phyloP scores from a whole-genome alignment of 2,329 filamentous ascomycete genomes.

The Ceratocystis papillata region DNA sequence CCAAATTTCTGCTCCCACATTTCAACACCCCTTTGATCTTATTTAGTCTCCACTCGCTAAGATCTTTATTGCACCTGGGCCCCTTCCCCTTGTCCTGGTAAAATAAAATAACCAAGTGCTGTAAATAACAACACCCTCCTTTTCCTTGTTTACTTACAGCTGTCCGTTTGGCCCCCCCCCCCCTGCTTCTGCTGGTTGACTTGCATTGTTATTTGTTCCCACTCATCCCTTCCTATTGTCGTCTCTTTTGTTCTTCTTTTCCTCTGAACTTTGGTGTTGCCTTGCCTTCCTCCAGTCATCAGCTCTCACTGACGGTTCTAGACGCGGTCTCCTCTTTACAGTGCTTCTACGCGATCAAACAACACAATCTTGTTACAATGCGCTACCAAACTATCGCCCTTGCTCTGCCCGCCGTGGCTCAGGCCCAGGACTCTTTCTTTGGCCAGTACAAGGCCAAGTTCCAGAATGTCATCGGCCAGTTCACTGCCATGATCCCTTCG shows the following conservation, averaged over 20 bases:
- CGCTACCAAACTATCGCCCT: constrained; percentile 46
- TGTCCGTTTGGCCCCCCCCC: constrained; percentile 7
- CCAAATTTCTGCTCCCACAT: neutral
- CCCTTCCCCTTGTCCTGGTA: neutral
- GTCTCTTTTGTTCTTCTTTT: constrained; percentile 8
- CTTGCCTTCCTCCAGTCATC: constrained; percentile 14
- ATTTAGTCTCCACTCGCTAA: neutral
- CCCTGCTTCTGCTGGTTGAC: constrained; percentile 21
- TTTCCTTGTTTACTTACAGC: constrained; percentile 13
- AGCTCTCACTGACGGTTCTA: constrained; percentile 1
- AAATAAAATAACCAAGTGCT: neutral
- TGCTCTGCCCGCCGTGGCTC: constrained; percentile 46
- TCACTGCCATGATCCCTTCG: constrained; percentile 33
- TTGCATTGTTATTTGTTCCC: neutral
- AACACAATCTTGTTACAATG: constrained; percentile 36
- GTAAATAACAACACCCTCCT: constrained; percentile 5
- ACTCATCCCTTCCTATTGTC: neutral
- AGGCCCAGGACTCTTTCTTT: constrained; percentile 42
- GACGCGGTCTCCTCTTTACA: constrained; percentile 5
- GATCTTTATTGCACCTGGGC: neutral
- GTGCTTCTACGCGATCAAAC: constrained; percentile 4
- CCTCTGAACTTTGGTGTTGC: neutral
- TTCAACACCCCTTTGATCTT: constrained; percentile 9
- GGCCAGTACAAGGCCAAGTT: constrained; percentile 53
- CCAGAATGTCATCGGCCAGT: constrained; percentile 52